Evolutionary conservation across 805 yeast species (phyloP).

Genomic region (Wickerhamiella azymoides): DNA sequence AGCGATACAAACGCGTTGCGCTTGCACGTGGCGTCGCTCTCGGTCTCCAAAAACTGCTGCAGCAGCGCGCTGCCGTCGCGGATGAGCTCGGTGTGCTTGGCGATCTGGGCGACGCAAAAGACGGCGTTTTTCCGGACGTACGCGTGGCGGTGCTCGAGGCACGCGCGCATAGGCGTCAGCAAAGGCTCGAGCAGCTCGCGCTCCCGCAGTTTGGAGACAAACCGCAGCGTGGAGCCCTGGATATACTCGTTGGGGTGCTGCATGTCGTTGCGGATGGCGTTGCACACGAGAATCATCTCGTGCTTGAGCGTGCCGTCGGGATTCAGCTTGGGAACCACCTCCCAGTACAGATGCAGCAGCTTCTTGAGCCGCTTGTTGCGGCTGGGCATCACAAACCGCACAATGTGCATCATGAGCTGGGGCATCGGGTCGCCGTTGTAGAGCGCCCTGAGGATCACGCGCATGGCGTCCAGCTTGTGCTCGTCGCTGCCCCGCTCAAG

Average conservation of each 20-base stretch:
- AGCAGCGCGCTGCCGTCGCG: constrained; percentile 94
- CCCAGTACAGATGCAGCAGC: constrained; percentile 92
- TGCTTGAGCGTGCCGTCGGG: constrained; percentile 83
- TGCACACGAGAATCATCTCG: constrained; percentile 97
- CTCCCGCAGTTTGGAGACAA: constrained; percentile 79
- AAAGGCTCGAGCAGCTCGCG: constrained; percentile 89
- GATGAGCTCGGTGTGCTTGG: constrained; percentile 56
- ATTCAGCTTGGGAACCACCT: constrained; percentile 86
- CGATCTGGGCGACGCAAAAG: constrained; percentile 74
- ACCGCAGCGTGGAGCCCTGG: constrained; percentile 88
- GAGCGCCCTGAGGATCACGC: constrained; percentile 69
- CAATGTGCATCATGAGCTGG: constrained; percentile 87
- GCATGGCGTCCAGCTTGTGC: constrained; percentile 80
- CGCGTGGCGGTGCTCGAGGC: constrained; percentile 93
- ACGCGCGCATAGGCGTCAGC: constrained; percentile 80
- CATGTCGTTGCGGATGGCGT: constrained; percentile 91
- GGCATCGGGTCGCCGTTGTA: constrained; percentile 89
- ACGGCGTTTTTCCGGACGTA: constrained; percentile 96
- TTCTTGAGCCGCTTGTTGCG: constrained; percentile 82
- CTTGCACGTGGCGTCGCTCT: constrained; percentile 85
- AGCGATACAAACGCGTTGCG: constrained; percentile 89
- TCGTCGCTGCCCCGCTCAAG: constrained; percentile 86
- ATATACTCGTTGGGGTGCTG: constrained; percentile 97
- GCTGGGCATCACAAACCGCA: constrained; percentile 95
- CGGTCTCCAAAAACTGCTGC: constrained; percentile 56